Evolutionary conservation across 2,329 filamentous ascomycete species (phyloP).

Genomic region (Cladophialophora carrionii): DNA sequence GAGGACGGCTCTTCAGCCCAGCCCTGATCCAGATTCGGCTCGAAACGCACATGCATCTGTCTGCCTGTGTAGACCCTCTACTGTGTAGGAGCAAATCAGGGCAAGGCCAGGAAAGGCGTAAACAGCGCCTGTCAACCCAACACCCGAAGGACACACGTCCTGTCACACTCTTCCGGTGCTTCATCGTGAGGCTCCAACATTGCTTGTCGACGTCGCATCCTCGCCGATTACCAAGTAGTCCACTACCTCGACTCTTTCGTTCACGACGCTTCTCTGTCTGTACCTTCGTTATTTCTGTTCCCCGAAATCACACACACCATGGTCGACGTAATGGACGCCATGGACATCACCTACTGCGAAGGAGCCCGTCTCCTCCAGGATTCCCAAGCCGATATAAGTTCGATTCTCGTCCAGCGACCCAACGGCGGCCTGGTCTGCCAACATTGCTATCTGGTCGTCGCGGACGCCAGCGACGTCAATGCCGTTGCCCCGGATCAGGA

Average conservation of each 20-base stretch:
- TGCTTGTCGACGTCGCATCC: background rate
- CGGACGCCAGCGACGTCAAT: slow-evolving; percentile 2
- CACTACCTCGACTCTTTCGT: background rate
- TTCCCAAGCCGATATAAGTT: slow-evolving; percentile 4
- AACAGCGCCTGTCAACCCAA: background rate
- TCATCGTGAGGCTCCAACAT: background rate
- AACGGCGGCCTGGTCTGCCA: slow-evolving; percentile 16
- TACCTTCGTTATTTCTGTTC: too few relatives aligned
- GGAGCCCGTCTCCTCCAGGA: slow-evolving; percentile 16
- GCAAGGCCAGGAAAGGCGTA: background rate
- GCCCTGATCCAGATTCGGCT: slow-evolving; percentile 11
- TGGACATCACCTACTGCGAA: slow-evolving; percentile 21
- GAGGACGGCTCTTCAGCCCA: background rate
- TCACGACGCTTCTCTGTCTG: too few relatives aligned
- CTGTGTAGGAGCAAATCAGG: background rate
- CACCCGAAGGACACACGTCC: background rate
- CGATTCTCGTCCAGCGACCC: slow-evolving; percentile 11
- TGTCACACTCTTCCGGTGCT: background rate
- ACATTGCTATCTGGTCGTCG: slow-evolving; percentile 18
- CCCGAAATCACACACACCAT: background rate
- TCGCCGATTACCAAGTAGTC: background rate
- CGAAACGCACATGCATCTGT: background rate
- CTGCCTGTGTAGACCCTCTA: background rate
- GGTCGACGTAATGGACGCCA: background rate
- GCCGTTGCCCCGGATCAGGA: slow-evolving; percentile 9